Evolutionary conservation across 1,284 basidiomycete genomes (phyloP).

Genomic region (Spongispora temasekensis): DNA sequence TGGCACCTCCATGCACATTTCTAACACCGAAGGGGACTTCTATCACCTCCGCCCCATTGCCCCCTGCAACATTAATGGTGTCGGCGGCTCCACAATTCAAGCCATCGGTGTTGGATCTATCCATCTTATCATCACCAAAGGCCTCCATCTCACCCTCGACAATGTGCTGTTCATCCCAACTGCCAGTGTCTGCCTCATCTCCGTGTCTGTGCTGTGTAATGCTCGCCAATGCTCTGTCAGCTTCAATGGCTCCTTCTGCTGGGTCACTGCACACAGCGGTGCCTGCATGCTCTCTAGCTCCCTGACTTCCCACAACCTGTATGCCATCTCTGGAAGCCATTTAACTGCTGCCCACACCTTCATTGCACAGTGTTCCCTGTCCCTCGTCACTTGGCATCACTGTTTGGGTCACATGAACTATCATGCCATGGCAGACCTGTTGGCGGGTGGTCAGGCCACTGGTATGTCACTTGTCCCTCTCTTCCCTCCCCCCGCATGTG

Average conservation of each 20-base stretch:
- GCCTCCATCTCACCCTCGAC: not conserved
- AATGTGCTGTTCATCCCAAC: no score
- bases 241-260: not conserved
- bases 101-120: not conserved
- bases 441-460: not conserved
- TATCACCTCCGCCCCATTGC: not conserved
- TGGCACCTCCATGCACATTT: not conserved
- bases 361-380: not conserved
- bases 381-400: not conserved
- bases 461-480: not conserved
- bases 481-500: not conserved
- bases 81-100: not conserved
- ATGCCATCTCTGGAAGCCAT: not conserved
- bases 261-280: not conserved
- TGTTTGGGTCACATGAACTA: not conserved
- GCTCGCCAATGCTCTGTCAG: not conserved
- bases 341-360: not conserved
- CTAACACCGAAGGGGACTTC: not conserved
- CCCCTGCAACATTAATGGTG: not conserved
- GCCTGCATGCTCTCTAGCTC: not conserved
- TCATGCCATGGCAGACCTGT: not conserved
- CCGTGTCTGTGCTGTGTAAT: not conserved
- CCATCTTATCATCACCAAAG: not conserved
- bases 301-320: not conserved
- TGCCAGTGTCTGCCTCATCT: no score